A percentile compares a stretch with the other conserved stretches of the same genome.
phyloP scores from a whole-genome alignment of 257 asterid species.

The Forsythia viridissima region DNA sequence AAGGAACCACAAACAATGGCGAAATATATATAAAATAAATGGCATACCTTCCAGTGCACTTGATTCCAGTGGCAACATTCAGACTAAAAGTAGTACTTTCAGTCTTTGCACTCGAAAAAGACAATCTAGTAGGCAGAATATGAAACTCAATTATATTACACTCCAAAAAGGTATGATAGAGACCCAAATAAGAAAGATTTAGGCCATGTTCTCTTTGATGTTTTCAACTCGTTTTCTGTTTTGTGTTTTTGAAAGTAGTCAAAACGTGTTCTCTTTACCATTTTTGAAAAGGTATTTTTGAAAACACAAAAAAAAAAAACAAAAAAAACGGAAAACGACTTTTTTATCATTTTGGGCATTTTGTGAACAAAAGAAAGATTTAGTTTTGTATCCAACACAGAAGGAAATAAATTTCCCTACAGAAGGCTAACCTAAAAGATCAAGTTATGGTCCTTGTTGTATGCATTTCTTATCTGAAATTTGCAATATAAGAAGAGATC shows the following conservation, averaged over 20 bases:
- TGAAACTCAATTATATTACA: slow-evolving; percentile 6
- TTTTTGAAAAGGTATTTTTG: too few species aligned
- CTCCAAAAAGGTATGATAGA: background rate
- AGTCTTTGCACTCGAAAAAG: background rate
- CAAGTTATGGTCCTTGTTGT: background rate
- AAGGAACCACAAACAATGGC: background rate
- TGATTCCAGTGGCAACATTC: background rate
- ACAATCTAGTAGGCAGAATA: slow-evolving; percentile 3
- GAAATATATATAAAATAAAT: background rate
- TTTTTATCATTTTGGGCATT: too few species aligned
- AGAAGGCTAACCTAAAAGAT: background rate
- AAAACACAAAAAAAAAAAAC: too few species aligned
- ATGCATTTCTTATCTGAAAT: slow-evolving; percentile 6
- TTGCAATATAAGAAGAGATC: slow-evolving; percentile 23
- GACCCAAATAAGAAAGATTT: slow-evolving; percentile 7
- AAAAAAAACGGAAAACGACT: too few species aligned
- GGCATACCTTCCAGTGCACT: slow-evolving; percentile 5
- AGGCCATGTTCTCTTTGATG: too few species aligned
- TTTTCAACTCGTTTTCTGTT: too few species aligned
- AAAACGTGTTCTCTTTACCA: too few species aligned
- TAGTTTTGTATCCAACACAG: slow-evolving; percentile 8
- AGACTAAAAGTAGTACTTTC: background rate
- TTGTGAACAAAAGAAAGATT: background rate
- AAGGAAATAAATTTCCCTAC: background rate
- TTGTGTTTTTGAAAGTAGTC: too few species aligned